Percentiles rank a stretch among this genome's conserved stretches.
These are phyloP conservation scores for Erythrophleum ivorense DNA, from an alignment of 331 rosid species.

Conservation along the genomic window DNA sequence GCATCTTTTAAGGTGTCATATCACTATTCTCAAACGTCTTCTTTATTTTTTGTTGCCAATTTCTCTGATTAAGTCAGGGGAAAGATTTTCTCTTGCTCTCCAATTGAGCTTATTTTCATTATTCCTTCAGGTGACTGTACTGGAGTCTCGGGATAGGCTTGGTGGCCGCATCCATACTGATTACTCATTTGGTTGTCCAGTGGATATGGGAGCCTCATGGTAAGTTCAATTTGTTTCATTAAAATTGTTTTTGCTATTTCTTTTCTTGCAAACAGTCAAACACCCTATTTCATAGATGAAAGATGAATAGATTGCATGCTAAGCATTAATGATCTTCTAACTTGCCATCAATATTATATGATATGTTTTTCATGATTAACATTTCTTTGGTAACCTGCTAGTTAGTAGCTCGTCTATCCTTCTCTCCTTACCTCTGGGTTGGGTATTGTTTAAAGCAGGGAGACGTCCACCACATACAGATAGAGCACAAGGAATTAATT, in stretches of 20 bases:
- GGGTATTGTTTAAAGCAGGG: constrained; percentile 1
- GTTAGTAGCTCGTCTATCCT: constrained; percentile 15
- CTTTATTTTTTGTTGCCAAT: not conserved
- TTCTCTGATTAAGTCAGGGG: not conserved
- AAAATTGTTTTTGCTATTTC: not conserved
- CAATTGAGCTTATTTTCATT: constrained; percentile 40
- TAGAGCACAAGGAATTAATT: not conserved
- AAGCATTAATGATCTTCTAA: not conserved
- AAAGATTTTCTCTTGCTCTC: constrained; percentile 28
- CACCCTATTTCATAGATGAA: not conserved
- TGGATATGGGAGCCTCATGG: constrained; percentile 86
- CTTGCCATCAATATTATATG: not conserved
- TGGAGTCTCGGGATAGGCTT: constrained; percentile 71
- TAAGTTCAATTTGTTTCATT: constrained; percentile 32
- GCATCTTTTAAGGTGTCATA: constrained; percentile 67
- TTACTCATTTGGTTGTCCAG: constrained; percentile 74
- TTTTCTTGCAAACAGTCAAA: constrained; percentile 16
- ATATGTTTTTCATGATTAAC: not conserved
- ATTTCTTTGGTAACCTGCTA: not conserved
- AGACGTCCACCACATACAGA: not conserved
- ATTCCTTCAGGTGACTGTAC: constrained; percentile 59
- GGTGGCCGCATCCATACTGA: constrained; percentile 81
- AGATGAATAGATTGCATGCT: constrained; percentile 11
- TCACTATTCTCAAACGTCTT: constrained; percentile 8
- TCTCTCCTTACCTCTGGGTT: not conserved